These are phyloP conservation scores for Teratosphaeria destructans DNA, from an alignment of 2,329 filamentous ascomycete species.

Conservation along the genomic window DNA sequence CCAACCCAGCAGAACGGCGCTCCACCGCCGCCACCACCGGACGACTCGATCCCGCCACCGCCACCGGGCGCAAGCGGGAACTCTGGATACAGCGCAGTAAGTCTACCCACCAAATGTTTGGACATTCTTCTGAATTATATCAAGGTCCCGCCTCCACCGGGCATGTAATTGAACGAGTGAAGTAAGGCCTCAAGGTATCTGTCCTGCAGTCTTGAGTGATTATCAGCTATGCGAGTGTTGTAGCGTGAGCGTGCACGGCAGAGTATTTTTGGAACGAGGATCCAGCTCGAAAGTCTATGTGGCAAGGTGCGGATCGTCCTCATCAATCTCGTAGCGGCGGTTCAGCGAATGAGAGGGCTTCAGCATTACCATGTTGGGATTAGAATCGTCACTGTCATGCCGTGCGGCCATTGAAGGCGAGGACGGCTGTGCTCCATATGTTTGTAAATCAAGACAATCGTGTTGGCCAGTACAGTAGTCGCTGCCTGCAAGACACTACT, in stretches of 20 bases:
- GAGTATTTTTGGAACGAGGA: not conserved
- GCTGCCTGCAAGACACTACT: not conserved
- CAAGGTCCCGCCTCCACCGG: conserved; percentile 43
- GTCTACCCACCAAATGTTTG: conserved; percentile 20
- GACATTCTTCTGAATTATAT: not conserved
- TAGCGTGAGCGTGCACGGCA: not conserved
- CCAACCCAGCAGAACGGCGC: conserved; percentile 13
- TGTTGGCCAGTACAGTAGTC: not conserved
- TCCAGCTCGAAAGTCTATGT: not conserved
- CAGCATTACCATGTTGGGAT: not conserved
- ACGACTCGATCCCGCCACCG: conserved; percentile 39
- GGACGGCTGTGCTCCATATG: not conserved
- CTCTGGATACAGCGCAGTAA: conserved; percentile 56
- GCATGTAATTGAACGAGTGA: conserved; percentile 26
- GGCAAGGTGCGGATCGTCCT: not conserved
- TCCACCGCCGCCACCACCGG: conserved; percentile 1
- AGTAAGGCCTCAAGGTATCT: too few relatives aligned
- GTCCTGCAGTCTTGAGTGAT: not conserved
- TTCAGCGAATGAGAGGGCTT: not conserved
- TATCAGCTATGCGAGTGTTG: not conserved
- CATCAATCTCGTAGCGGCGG: not conserved
- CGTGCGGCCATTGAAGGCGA: not conserved
- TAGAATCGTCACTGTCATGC: not conserved
- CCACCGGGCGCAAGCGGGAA: conserved; percentile 46
- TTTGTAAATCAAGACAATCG: not conserved